These are phyloP conservation scores for Aspergillus brasiliensis DNA, from an alignment of 2,329 filamentous ascomycete genomes.

Conservation along the genomic window DNA sequence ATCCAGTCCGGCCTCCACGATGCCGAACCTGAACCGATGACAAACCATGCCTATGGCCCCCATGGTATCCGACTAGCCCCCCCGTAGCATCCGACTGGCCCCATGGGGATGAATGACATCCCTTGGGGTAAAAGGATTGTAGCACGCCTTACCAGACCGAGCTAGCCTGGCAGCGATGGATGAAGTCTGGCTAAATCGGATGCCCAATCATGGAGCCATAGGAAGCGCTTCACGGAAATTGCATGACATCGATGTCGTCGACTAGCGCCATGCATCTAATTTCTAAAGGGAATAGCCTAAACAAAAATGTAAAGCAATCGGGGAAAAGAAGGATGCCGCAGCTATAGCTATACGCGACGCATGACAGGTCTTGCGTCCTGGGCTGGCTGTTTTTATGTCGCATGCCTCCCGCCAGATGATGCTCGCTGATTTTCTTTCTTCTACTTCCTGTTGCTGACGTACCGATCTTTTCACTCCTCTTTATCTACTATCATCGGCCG, in stretches of 20 bases:
- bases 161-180: not conserved
- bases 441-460: not conserved
- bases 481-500: not conserved
- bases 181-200: slow-evolving; percentile 14
- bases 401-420: not conserved
- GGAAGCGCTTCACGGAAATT: not conserved
- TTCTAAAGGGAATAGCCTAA: not conserved
- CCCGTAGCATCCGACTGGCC: slow-evolving; percentile 6
- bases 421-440: not conserved
- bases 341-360: not conserved
- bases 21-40: not conserved
- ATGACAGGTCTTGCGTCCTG: not conserved
- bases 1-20: not conserved
- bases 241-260: not conserved
- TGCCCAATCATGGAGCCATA: not conserved
- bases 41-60: not conserved
- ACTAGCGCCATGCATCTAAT: not conserved
- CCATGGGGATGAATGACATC: slow-evolving; percentile 7
- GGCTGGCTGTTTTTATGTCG: not conserved
- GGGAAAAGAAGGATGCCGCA: not conserved
- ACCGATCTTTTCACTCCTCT: not conserved
- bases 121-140: not conserved
- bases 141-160: not conserved
- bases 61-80: not conserved
- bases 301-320: not conserved